These are phyloP conservation scores for Raffaelea arxii DNA, from an alignment of 2,329 filamentous ascomycete species.

Conservation along the genomic window DNA sequence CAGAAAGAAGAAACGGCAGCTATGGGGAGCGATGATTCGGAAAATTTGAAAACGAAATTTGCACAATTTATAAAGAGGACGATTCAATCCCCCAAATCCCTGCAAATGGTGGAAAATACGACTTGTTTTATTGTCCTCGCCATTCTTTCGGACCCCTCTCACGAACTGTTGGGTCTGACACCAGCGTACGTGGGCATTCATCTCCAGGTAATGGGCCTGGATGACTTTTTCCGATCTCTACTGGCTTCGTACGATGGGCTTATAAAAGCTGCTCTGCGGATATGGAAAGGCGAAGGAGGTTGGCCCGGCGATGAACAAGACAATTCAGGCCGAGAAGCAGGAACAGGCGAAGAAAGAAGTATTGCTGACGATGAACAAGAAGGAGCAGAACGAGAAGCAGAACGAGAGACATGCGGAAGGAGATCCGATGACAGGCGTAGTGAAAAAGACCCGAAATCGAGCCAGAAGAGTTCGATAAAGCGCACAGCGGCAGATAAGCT, in stretches of 20 bases:
- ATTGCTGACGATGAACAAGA: background rate
- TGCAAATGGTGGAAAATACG: too few species aligned
- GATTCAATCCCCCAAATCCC: too few species aligned
- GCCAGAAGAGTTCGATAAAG: too few species aligned
- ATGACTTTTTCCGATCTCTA: background rate
- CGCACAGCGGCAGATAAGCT: background rate
- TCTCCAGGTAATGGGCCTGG: too few species aligned
- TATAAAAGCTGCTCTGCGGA: background rate
- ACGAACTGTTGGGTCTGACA: background rate
- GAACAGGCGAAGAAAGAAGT: background rate
- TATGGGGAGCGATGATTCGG: too few species aligned
- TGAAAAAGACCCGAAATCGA: too few species aligned
- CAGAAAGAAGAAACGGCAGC: too few species aligned
- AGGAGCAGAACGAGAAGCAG: background rate
- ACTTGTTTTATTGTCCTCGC: too few species aligned
- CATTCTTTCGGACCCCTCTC: background rate
- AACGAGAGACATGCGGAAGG: background rate
- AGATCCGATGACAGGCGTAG: too few species aligned
- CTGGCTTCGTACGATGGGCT: background rate
- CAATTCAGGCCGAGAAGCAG: background rate
- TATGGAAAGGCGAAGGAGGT: background rate
- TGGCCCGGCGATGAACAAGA: background rate
- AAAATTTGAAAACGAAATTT: too few species aligned
- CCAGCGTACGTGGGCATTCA: background rate
- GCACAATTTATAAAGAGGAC: too few species aligned